Percentiles rank a stretch among this genome's conserved stretches.
Conservation (phyloP, 257 asterid species). For the Lantana camara region DNA sequence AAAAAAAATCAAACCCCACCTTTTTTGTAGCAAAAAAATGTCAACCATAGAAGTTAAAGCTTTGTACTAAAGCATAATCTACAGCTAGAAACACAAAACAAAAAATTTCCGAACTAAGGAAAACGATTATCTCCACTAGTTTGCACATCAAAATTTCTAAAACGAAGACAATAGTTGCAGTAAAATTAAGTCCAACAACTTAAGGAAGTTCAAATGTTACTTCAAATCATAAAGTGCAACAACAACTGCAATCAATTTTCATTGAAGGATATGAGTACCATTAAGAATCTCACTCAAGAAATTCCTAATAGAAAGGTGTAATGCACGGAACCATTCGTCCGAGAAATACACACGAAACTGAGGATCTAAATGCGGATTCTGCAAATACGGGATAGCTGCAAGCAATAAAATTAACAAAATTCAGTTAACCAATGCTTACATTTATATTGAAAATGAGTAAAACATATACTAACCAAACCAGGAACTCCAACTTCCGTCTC, state of each 20-base stretch:
- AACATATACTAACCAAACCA: slow-evolving; percentile 75
- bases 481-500: slow-evolving; percentile 74
- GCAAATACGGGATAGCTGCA: slow-evolving; percentile 84
- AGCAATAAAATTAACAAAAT: slow-evolving; percentile 11
- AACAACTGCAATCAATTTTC: slow-evolving; percentile 26
- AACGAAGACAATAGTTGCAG: not conserved
- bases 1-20: slow-evolving; percentile 33
- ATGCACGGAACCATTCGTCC: slow-evolving; percentile 81
- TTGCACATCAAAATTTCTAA: not conserved
- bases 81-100: not conserved
- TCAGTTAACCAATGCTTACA: slow-evolving; percentile 13
- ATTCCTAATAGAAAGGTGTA: slow-evolving; percentile 76
- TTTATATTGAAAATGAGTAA: not conserved
- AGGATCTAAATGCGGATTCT: slow-evolving; percentile 84
- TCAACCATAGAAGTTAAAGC: slow-evolving; percentile 23
- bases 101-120: not conserved
- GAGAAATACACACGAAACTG: slow-evolving; percentile 78
- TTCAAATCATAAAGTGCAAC: slow-evolving; percentile 13
- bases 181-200: slow-evolving; percentile 5
- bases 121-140: not conserved
- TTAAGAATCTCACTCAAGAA: slow-evolving; percentile 81
- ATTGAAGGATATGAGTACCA: slow-evolving; percentile 88
- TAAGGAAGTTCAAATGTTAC: not conserved
- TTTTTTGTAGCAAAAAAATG: slow-evolving; percentile 2
- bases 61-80: not conserved